Percentiles rank a stretch among this genome's conserved stretches.
phyloP scores from a whole-genome alignment of 2,329 filamentous ascomycete genomes.

The Phaeosphaeriaceae sp. region DNA sequence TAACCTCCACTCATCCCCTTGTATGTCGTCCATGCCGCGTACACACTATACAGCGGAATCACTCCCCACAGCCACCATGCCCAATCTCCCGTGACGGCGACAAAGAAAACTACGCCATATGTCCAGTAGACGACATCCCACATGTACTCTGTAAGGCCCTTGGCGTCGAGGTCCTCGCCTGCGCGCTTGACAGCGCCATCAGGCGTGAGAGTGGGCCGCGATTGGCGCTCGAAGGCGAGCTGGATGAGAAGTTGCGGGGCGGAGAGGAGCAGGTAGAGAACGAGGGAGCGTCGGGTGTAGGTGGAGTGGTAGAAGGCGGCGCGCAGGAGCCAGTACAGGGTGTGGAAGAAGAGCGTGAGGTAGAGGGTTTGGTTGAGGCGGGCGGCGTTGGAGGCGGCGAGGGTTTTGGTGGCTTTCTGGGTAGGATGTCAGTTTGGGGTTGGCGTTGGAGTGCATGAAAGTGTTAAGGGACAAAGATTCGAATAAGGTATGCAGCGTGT shows the following conservation, averaged over 20 bases:
- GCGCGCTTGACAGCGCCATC: conserved; percentile 69
- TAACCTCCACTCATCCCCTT: conserved; percentile 53
- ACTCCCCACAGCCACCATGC: conserved; percentile 69
- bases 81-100: conserved; percentile 80
- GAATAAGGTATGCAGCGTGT: not conserved
- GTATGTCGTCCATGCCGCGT: conserved; percentile 55
- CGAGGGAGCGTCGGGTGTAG: conserved; percentile 59
- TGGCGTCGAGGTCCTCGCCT: conserved; percentile 86
- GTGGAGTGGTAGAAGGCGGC: conserved; percentile 68
- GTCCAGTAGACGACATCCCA: conserved; percentile 97
- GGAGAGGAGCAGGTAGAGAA: conserved; percentile 75
- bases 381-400: conserved; percentile 79
- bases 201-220: conserved; percentile 76
- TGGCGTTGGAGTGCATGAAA: not conserved
- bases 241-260: conserved; percentile 79
- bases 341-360: conserved; percentile 74
- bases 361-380: conserved; percentile 83
- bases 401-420: conserved; percentile 62
- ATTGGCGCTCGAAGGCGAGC: conserved; percentile 83
- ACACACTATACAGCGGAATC: conserved; percentile 57
- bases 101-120: conserved; percentile 77
- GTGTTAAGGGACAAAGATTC: not conserved
- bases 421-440: not conserved
- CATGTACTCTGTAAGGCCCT: conserved; percentile 95
- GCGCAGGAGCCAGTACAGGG: conserved; percentile 75